Evolutionary conservation across 257 asterid genomes (phyloP).

Genomic region (Lycium ferocissimum): DNA sequence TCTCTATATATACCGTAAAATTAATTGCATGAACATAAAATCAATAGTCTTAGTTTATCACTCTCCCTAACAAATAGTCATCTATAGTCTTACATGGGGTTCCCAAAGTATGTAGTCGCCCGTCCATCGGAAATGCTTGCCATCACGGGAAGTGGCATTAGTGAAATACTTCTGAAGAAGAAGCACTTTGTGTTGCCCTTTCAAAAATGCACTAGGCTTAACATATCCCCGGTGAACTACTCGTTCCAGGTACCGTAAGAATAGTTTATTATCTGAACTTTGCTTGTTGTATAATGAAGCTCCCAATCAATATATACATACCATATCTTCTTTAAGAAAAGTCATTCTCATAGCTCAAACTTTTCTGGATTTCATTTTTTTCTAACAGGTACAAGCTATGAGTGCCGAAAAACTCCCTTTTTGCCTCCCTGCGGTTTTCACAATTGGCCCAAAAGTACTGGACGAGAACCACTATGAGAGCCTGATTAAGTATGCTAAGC

Average conservation of each 20-base stretch:
- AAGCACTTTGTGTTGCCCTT: conserved; percentile 20
- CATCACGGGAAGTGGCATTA: background rate
- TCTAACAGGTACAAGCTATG: conserved; percentile 55
- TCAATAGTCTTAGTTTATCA: background rate
- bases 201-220: conserved; percentile 40
- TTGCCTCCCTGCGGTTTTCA: conserved; percentile 73
- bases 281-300: no score
- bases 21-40: background rate
- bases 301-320: no score
- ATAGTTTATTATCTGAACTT: no score
- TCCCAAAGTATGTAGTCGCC: conserved; percentile 10
- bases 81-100: background rate
- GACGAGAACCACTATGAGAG: conserved; percentile 43
- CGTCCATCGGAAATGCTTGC: conserved; percentile 26
- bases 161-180: conserved; percentile 6
- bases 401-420: conserved; percentile 81
- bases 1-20: no score
- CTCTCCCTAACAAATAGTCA: background rate
- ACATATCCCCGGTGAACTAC: conserved; percentile 69
- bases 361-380: no score
- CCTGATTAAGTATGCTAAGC: conserved; percentile 65
- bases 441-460: conserved; percentile 56
- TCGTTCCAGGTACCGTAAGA: conserved; percentile 53
- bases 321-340: no score
- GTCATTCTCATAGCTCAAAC: no score